A percentile compares a stretch with the other conserved stretches of the same genome.
These are phyloP conservation scores for Trametes cinnabarina DNA, from an alignment of 768 basidiomycete genomes.

Conservation along the genomic window DNA sequence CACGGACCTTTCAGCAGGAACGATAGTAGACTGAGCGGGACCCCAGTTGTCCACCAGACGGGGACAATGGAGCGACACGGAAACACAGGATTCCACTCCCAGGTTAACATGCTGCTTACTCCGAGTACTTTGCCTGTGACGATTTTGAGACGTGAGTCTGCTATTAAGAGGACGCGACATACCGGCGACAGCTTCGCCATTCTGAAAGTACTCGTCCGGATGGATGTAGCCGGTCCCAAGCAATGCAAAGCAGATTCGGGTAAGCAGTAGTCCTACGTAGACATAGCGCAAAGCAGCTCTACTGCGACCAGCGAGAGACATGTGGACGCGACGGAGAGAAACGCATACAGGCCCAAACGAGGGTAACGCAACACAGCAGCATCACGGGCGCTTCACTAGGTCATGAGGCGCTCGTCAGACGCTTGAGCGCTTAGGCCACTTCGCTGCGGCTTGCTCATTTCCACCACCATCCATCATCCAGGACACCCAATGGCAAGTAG, in stretches of 20 bases:
- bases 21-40: constrained; percentile 28
- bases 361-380: no score
- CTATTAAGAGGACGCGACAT: neutral
- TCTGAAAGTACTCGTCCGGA: constrained; percentile 43
- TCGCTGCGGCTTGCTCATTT: neutral
- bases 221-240: constrained; percentile 39
- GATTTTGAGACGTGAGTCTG: neutral
- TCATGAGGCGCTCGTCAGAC: neutral
- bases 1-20: constrained; percentile 26
- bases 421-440: neutral
- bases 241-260: constrained; percentile 31
- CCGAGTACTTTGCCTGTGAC: constrained; percentile 30
- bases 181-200: constrained; percentile 40
- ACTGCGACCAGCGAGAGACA: neutral
- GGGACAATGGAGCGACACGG: constrained; percentile 39
- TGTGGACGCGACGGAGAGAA: neutral
- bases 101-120: constrained; percentile 30
- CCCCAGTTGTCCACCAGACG: constrained; percentile 32
- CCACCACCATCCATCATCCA: neutral
- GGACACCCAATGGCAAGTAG: neutral
- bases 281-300: neutral
- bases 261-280: constrained; percentile 17
- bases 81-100: constrained; percentile 38
- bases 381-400: neutral
- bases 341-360: neutral